phyloP scores from a whole-genome alignment of 345 rosid genomes.

The Lagerstroemia speciosa region DNA sequence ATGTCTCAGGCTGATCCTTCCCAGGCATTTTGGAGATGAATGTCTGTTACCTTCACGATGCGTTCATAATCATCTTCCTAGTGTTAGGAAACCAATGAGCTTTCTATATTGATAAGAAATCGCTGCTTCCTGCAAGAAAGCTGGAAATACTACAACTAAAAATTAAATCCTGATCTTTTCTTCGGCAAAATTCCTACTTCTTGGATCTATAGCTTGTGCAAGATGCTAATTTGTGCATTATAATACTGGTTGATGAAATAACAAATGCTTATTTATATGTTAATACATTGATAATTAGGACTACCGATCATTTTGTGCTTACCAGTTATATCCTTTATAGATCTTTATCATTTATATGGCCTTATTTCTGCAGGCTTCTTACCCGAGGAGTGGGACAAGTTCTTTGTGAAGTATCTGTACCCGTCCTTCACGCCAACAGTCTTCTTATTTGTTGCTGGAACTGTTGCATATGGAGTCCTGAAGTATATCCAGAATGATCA shows the following conservation, averaged over 20 bases:
- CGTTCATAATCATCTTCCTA: neutral
- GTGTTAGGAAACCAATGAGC: neutral
- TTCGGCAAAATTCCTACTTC: too few species aligned
- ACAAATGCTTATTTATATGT: neutral
- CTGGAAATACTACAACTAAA: too few species aligned
- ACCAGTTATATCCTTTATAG: neutral
- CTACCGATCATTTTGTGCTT: too few species aligned
- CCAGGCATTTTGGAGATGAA: neutral
- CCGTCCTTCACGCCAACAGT: constrained; percentile 82
- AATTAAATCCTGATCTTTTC: too few species aligned
- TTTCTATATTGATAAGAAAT: neutral
- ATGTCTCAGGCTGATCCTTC: too few species aligned
- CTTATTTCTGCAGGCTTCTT: constrained; percentile 54
- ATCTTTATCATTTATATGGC: constrained; percentile 6
- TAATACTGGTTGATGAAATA: neutral
- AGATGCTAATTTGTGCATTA: too few species aligned
- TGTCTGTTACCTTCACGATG: neutral
- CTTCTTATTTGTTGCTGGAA: constrained; percentile 64
- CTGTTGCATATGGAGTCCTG: constrained; percentile 59
- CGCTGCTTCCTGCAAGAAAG: neutral
- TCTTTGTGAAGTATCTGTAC: constrained; percentile 76
- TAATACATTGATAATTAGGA: neutral
- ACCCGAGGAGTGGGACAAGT: constrained; percentile 73
- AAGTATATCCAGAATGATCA: constrained; percentile 82
- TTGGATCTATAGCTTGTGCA: neutral